These are phyloP conservation scores for Colletotrichum tanaceti DNA, from an alignment of 2,329 filamentous ascomycete genomes.

Conservation along the genomic window DNA sequence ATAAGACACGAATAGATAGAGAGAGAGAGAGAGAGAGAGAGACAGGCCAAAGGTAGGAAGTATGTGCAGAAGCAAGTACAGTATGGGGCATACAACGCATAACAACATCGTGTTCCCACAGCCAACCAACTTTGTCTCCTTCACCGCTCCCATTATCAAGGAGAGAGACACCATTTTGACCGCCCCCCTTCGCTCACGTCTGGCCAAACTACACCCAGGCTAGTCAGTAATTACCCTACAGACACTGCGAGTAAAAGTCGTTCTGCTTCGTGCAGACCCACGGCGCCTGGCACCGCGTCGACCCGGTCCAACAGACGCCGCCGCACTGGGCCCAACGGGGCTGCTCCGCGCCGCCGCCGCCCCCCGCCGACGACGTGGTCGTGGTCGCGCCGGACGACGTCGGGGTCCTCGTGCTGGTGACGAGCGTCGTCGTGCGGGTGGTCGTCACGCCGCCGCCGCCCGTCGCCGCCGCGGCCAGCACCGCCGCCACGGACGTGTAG, in stretches of 20 bases:
- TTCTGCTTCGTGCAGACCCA: conserved; percentile 40
- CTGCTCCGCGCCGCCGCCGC: conserved; percentile 21
- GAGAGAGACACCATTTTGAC: no score
- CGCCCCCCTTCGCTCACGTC: background rate
- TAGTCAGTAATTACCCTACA: no score
- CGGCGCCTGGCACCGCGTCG: conserved; percentile 40
- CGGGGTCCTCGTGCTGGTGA: conserved; percentile 6
- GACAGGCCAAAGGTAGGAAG: no score
- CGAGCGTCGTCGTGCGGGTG: conserved; percentile 13
- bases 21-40: no score
- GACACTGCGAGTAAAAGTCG: conserved; percentile 44
- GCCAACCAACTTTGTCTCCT: no score
- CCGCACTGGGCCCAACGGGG: conserved; percentile 44
- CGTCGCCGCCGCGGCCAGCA: conserved; percentile 49
- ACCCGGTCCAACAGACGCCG: conserved; percentile 39
- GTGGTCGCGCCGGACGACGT: conserved; percentile 23
- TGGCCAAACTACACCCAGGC: no score
- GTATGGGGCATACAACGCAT: no score
- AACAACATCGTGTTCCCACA: no score
- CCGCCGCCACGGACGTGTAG: conserved; percentile 52
- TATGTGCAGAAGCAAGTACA: no score
- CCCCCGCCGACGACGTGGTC: conserved; percentile 31
- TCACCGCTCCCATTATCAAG: no score
- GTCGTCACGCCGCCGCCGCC: conserved; percentile 1
- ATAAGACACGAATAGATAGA: no score